A percentile compares a stretch with the other conserved stretches of the same genome.
Conservation (phyloP, 805 yeast species). For the Nakazawaea ishiwadae region DNA sequence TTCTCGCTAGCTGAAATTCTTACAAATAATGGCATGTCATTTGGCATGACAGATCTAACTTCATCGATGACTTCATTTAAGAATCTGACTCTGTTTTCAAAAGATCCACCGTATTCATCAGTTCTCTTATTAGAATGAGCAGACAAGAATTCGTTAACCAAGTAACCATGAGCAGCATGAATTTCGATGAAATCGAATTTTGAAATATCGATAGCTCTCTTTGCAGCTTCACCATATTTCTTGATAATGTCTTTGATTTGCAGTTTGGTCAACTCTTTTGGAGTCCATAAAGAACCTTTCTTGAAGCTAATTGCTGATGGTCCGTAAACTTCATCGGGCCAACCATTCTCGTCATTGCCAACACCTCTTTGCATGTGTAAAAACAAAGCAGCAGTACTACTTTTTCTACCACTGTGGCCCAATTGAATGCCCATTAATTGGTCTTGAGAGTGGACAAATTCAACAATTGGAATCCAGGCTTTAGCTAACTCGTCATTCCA, state of each 20-base stretch:
- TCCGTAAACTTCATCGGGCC: conserved; percentile 37
- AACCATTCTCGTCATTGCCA: conserved; percentile 33
- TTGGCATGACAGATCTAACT: conserved; percentile 34
- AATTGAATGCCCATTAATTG: conserved; percentile 47
- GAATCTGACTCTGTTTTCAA: conserved; percentile 53
- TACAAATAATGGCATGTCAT: conserved; percentile 40
- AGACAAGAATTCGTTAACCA: conserved; percentile 44
- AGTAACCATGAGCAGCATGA: conserved; percentile 63
- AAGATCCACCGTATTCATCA: conserved; percentile 60
- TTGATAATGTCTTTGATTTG: conserved; percentile 38
- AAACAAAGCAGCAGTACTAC: conserved; percentile 28
- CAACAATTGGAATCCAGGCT: conserved; percentile 34
- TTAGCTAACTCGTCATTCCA: conserved; percentile 46
- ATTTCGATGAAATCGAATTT: conserved; percentile 64
- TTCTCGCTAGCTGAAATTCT: conserved; percentile 45
- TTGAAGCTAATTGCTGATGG: conserved; percentile 36
- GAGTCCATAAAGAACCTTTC: conserved; percentile 19
- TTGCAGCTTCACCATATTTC: conserved; percentile 41
- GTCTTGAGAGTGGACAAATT: conserved; percentile 40
- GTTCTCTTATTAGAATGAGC: conserved; percentile 45
- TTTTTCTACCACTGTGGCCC: conserved; percentile 53
- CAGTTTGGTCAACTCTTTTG: conserved; percentile 37
- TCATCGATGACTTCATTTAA: conserved; percentile 41
- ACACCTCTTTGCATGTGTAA: conserved; percentile 27
- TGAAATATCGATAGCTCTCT: conserved; percentile 41